These are phyloP conservation scores for Aspergillus thermomutatus DNA, from an alignment of 2,329 filamentous ascomycete species.

Conservation along the genomic window DNA sequence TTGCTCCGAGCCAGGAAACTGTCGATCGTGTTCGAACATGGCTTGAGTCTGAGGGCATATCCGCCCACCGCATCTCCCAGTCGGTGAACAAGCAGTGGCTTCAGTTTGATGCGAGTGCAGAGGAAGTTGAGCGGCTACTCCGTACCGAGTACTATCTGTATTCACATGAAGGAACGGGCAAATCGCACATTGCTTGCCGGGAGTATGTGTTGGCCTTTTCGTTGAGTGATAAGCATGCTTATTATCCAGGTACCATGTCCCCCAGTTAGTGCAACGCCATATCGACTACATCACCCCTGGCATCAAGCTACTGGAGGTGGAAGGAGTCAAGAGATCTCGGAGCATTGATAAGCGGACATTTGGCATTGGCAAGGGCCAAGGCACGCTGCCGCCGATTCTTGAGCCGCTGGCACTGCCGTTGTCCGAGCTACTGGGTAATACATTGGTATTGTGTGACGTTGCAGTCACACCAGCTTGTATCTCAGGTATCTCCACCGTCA, in stretches of 20 bases:
- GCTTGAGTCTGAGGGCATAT: conserved; percentile 53
- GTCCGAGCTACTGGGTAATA: conserved; percentile 14
- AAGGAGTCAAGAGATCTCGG: neutral
- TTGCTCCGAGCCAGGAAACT: conserved; percentile 43
- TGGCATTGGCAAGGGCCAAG: conserved; percentile 2
- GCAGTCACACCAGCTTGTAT: conserved; percentile 44
- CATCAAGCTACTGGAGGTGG: neutral
- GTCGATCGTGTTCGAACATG: conserved; percentile 53
- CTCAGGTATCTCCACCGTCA: conserved; percentile 17
- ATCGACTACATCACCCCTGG: conserved; percentile 56
- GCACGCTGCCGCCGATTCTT: conserved; percentile 21
- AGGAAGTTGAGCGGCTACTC: conserved; percentile 54
- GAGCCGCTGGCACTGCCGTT: conserved; percentile 23
- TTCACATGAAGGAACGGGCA: conserved; percentile 36
- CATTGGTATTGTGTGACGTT: conserved; percentile 24
- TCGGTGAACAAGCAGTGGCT: conserved; percentile 54
- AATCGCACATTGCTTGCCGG: conserved; percentile 34
- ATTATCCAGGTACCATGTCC: conserved; percentile 46
- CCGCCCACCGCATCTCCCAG: conserved; percentile 46
- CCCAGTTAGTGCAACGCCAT: conserved; percentile 45
- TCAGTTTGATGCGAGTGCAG: conserved; percentile 52
- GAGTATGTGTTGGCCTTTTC: conserved; percentile 26
- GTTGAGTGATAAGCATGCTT: neutral
- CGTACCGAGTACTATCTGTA: conserved; percentile 54
- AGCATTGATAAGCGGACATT: conserved; percentile 21